Evolutionary conservation across 176 grass and related monocot genomes (phyloP).

Genomic region (Lolium perenne): DNA sequence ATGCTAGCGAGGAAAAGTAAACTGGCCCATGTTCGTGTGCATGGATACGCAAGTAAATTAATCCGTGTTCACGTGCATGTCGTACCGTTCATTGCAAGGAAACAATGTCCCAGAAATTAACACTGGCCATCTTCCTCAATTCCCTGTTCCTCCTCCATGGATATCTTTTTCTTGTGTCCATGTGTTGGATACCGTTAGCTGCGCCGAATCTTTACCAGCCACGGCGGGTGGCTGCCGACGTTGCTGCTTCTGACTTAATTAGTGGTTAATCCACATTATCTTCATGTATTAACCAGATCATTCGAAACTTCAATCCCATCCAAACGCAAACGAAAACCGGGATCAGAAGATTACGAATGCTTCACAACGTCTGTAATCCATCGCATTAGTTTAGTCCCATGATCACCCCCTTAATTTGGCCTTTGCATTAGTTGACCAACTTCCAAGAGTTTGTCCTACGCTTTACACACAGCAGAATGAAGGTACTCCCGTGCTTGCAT

Average conservation of each 20-base stretch:
- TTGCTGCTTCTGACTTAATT: too few relatives aligned
- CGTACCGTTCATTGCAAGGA: constrained; percentile 28
- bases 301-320: neutral
- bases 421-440: neutral
- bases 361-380: neutral
- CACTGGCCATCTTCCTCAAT: neutral
- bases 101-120: constrained; percentile 10
- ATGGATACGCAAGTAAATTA: constrained; percentile 50
- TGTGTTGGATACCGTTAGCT: constrained; percentile 49
- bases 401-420: neutral
- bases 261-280: too few relatives aligned
- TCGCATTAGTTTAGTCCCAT: neutral
- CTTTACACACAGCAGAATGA: constrained; percentile 21
- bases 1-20: constrained; percentile 37
- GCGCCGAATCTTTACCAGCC: constrained; percentile 32
- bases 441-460: constrained; percentile 26
- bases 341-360: neutral
- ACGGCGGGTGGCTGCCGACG: neutral
- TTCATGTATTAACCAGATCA: too few relatives aligned
- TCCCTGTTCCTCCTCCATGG: neutral
- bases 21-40: constrained; percentile 46
- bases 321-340: neutral
- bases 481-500: neutral
- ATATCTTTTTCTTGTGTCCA: neutral
- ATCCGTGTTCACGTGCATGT: constrained; percentile 44